Conservation (phyloP, 345 rosid genomes). For the Streptanthus diversifolius region DNA sequence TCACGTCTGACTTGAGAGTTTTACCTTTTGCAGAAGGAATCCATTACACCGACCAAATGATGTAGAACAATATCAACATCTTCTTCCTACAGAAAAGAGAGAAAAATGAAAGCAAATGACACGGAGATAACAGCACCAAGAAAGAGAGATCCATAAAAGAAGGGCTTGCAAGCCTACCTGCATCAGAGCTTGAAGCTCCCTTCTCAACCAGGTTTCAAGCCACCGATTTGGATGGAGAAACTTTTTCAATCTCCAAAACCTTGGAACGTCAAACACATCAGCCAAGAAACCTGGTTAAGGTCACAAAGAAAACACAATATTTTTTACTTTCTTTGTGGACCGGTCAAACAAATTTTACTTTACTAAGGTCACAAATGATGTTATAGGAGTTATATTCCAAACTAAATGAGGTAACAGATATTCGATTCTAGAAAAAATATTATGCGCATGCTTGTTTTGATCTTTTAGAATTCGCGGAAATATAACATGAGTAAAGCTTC, state of each 20-base stretch:
- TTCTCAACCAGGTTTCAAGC: slow-evolving; percentile 70
- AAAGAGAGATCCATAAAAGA: neutral
- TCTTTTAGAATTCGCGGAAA: neutral
- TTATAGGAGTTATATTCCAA: neutral
- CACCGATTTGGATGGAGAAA: slow-evolving; percentile 55
- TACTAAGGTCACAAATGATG: neutral
- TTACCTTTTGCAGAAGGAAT: slow-evolving; percentile 63
- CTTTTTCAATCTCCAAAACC: slow-evolving; percentile 70
- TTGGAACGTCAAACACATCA: slow-evolving; percentile 42
- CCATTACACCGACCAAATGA: slow-evolving; percentile 67
- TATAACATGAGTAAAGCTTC: neutral
- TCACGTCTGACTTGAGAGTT: neutral
- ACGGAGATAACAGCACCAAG: neutral
- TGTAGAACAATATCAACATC: slow-evolving; percentile 65
- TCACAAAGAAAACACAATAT: neutral
- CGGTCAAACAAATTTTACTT: neutral
- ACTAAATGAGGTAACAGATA: neutral
- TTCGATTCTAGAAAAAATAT: neutral
- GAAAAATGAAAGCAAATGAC: neutral
- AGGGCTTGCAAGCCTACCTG: slow-evolving; percentile 39
- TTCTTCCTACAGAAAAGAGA: slow-evolving; percentile 50
- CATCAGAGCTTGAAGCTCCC: slow-evolving; percentile 84
- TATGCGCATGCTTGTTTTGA: neutral
- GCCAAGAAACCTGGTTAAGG: slow-evolving; percentile 52
- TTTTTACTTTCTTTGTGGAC: neutral